These are phyloP conservation scores for Boletus patriciae DNA, from an alignment of 768 basidiomycete species.

Conservation along the genomic window DNA sequence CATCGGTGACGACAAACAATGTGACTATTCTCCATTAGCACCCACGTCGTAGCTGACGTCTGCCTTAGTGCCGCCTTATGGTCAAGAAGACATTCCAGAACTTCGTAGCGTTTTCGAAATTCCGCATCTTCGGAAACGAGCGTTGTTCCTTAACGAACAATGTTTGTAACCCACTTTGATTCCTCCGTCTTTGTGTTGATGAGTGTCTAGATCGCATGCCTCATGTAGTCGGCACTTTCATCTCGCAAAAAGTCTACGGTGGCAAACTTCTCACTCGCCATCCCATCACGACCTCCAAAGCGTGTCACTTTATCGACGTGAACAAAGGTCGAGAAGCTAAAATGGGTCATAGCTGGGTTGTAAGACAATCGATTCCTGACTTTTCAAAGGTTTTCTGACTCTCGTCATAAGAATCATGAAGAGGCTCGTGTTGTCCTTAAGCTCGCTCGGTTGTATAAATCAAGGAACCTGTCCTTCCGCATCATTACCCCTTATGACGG, in stretches of 20 bases:
- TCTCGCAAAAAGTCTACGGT: slow-evolving; percentile 65
- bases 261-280: slow-evolving; percentile 58
- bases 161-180: slow-evolving; percentile 45
- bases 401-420: slow-evolving; percentile 49
- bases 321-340: slow-evolving; percentile 31
- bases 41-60: background rate
- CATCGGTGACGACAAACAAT: slow-evolving; percentile 41
- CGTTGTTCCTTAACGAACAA: slow-evolving; percentile 65
- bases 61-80: slow-evolving; percentile 69
- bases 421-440: slow-evolving; percentile 56
- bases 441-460: slow-evolving; percentile 53
- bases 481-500: slow-evolving; percentile 82
- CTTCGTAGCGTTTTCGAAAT: slow-evolving; percentile 78
- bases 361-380: slow-evolving; percentile 9
- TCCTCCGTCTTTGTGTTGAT: background rate
- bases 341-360: slow-evolving; percentile 37
- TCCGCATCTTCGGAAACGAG: slow-evolving; percentile 48
- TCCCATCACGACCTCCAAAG: slow-evolving; percentile 34
- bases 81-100: slow-evolving; percentile 64
- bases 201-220: slow-evolving; percentile 73
- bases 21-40: slow-evolving; percentile 18
- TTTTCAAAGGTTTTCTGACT: slow-evolving; percentile 4
- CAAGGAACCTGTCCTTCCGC: slow-evolving; percentile 46
- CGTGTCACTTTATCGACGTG: slow-evolving; percentile 42
- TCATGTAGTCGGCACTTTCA: slow-evolving; percentile 65